phyloP scores from a whole-genome alignment of 83 land plant species.

The Isoetes engelmannii region DNA sequence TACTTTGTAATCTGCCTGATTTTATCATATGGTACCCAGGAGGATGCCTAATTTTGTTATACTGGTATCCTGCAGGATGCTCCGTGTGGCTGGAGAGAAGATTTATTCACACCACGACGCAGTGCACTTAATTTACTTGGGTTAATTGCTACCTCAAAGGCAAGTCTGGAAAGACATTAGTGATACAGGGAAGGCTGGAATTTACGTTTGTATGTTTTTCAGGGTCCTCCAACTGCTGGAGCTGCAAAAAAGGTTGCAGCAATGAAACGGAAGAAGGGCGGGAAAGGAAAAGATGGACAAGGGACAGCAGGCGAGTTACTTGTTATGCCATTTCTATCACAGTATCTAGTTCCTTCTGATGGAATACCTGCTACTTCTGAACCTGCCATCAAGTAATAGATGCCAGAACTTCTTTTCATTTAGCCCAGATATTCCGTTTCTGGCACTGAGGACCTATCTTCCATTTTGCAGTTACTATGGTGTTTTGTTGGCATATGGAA shows the following conservation, averaged over 20 bases:
- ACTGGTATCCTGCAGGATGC: constrained; percentile 48
- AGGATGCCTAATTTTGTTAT: neutral
- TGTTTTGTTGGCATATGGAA: constrained; percentile 77
- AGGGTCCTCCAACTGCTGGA: constrained; percentile 68
- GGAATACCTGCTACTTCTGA: constrained; percentile 24
- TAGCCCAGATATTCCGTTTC: neutral
- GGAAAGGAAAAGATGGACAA: constrained; percentile 33
- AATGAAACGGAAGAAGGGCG: constrained; percentile 60
- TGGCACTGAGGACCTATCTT: neutral
- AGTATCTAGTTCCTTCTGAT: constrained; percentile 56
- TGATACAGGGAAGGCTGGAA: neutral
- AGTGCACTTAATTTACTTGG: constrained; percentile 82
- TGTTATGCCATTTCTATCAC: constrained; percentile 74
- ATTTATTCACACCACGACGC: constrained; percentile 65
- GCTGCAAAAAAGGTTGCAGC: constrained; percentile 29
- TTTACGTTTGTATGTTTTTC: constrained; percentile 13
- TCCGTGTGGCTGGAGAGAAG: constrained; percentile 73
- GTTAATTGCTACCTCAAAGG: constrained; percentile 75
- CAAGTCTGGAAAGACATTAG: constrained; percentile 10
- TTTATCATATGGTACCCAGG: neutral
- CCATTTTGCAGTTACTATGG: constrained; percentile 64
- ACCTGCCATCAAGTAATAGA: constrained; percentile 39
- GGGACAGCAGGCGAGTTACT: constrained; percentile 64
- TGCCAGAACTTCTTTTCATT: neutral
- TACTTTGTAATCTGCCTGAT: constrained; percentile 6